phyloP scores from a whole-genome alignment of 495 filamentous ascomycete genomes.

The Tetracladium marchalianum region DNA sequence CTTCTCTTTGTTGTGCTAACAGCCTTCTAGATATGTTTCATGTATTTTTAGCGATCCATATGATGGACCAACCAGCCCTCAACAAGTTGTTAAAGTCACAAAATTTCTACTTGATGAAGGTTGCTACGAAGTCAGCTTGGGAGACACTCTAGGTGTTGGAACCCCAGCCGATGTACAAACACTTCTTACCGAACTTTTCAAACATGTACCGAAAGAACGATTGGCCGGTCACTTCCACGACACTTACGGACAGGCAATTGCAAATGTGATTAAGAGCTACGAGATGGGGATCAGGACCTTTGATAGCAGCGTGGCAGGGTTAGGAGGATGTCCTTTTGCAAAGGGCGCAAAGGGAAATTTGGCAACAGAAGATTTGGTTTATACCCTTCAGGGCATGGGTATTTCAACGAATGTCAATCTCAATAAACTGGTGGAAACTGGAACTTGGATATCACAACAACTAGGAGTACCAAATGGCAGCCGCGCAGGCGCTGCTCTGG shows the following conservation, averaged over 20 bases:
- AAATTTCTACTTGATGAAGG: constrained; percentile 27
- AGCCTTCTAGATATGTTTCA: constrained; percentile 28
- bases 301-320: constrained; percentile 33
- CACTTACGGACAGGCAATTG: constrained; percentile 33
- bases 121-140: constrained; percentile 36
- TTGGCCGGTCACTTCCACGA: constrained; percentile 40
- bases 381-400: constrained; percentile 30
- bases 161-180: constrained; percentile 22
- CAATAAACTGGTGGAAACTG: constrained; percentile 22
- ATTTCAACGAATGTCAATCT: constrained; percentile 31
- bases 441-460: constrained; percentile 29
- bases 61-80: constrained; percentile 24
- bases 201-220: constrained; percentile 18
- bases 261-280: constrained; percentile 35
- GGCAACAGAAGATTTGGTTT: constrained; percentile 31
- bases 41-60: constrained; percentile 35
- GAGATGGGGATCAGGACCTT: constrained; percentile 30
- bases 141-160: constrained; percentile 34
- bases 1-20: not conserved
- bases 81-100: constrained; percentile 25
- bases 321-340: constrained; percentile 38
- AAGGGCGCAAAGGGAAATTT: constrained; percentile 38
- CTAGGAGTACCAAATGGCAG: constrained; percentile 21
- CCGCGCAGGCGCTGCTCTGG: constrained; percentile 25
- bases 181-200: constrained; percentile 23